Conservation (phyloP, 352 stramenopile genomes). For the Phytophthora syringae region DNA sequence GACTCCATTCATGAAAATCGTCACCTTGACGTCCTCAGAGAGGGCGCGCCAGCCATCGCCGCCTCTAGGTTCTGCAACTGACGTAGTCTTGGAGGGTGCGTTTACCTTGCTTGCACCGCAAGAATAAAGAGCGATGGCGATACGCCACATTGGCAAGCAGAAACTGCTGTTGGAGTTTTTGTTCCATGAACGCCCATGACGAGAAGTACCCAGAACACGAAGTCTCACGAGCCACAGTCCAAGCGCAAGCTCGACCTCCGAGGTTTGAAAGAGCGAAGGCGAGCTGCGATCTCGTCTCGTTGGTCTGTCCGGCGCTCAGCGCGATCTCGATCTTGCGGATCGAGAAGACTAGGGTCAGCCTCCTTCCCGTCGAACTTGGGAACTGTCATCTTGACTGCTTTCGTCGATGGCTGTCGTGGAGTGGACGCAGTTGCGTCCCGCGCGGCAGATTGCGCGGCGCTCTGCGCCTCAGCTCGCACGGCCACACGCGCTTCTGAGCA, state of each 20-base stretch:
- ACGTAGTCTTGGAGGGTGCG: too few relatives aligned
- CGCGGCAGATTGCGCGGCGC: background rate
- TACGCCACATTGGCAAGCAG: too few relatives aligned
- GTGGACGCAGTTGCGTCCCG: too few relatives aligned
- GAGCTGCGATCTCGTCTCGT: background rate
- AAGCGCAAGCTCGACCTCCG: background rate
- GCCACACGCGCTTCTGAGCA: background rate
- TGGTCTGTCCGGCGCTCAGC: background rate
- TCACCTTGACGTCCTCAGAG: background rate
- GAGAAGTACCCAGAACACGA: background rate
- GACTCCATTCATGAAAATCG: background rate
- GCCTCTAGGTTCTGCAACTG: too few relatives aligned
- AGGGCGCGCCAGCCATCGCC: too few relatives aligned
- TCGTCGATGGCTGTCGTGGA: background rate
- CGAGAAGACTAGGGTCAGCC: too few relatives aligned
- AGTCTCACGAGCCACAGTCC: background rate
- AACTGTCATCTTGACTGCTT: too few relatives aligned
- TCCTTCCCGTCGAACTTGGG: too few relatives aligned
- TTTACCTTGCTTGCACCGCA: too few relatives aligned
- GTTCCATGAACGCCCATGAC: background rate
- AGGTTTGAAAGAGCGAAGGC: background rate
- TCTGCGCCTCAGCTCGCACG: background rate
- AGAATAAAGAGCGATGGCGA: too few relatives aligned
- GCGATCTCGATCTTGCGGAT: too few relatives aligned
- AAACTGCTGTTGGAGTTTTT: background rate